Conservation (phyloP, 108 stramenopile species). For the Cyclotella sp. region DNA sequence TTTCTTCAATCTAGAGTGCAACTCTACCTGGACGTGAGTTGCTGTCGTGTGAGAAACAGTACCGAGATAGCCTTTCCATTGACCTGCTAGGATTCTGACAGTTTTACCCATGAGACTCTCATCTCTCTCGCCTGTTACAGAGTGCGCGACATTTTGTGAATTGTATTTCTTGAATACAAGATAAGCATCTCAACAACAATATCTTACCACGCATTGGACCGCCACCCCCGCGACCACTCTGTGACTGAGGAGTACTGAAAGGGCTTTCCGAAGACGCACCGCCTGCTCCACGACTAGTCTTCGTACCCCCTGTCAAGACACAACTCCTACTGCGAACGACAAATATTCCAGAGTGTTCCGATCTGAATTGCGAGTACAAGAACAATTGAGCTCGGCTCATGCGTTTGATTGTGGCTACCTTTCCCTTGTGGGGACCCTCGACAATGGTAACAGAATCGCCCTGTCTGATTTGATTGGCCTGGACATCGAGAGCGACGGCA, state of each 20-base stretch:
- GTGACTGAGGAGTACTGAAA: slow-evolving; percentile 83
- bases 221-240: slow-evolving; percentile 59
- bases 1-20: slow-evolving; percentile 91
- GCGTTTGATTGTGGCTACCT: slow-evolving; percentile 90
- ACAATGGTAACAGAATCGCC: slow-evolving; percentile 89
- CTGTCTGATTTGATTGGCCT: slow-evolving; percentile 84
- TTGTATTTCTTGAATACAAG: background rate
- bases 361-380: slow-evolving; percentile 86
- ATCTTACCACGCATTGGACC: slow-evolving; percentile 65
- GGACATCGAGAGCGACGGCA: slow-evolving; percentile 89
- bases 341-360: slow-evolving; percentile 90
- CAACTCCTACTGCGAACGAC: slow-evolving; percentile 89
- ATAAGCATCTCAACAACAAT: background rate
- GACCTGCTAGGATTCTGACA: slow-evolving; percentile 89
- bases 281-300: slow-evolving; percentile 54
- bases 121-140: slow-evolving; percentile 52
- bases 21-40: slow-evolving; percentile 89
- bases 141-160: background rate
- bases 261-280: slow-evolving; percentile 54
- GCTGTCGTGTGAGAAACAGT: slow-evolving; percentile 87
- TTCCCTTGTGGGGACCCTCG: slow-evolving; percentile 91
- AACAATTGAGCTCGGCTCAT: slow-evolving; percentile 91
- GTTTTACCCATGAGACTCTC: slow-evolving; percentile 89
- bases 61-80: slow-evolving; percentile 94
- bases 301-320: slow-evolving; percentile 77